Evolutionary conservation across 2,329 filamentous ascomycete species (phyloP), one percentile per base, ranked within the genome.

Genomic region (Periglandula ipomoeae): DNA sequence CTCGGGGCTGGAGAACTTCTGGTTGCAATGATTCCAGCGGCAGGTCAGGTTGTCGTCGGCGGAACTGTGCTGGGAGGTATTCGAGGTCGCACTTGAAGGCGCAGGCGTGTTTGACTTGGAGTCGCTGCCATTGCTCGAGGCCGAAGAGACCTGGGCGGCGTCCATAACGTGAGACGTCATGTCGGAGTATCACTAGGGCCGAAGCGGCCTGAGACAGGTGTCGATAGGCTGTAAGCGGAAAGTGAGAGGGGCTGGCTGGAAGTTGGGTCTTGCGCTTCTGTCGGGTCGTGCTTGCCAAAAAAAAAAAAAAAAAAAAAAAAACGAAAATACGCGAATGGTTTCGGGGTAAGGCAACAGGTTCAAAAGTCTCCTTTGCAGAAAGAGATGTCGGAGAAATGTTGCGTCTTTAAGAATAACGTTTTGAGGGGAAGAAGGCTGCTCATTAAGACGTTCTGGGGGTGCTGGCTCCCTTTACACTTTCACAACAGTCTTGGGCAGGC

Each of bases 1-100:
- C 62, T 82, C 79, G 13, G 79, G 73, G 8, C 69, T 72, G 40
- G 65, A 67, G 58, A 82, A 83, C 56, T 77, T 79, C 58, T 81
- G 75, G 58, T 70, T 72, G 59, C 79, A 83, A 47, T 70, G 67
- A 52, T 73, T 73, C 79, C 79, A 83, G 56, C 77, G 76, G 64
- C 79, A 83, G 48, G 73, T 71, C 30, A 83, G 72, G 58, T 74
- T 77, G 54, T 82, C 79, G 27, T 77, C 72, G 40, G 56, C 66
- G 48, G 55, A 51, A 50, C 64, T 65, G 49, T 69, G 68, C 56
- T 72, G 67, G 9, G 72, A 70, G 6, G 68, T 68, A 49, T 69
- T 70, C 40, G 71, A 72, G 7, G 72, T 66, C n/a, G 70, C 65
- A 20, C 71, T 73, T 2, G 72, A 71, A 2, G 75, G 72, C 2